Evolutionary conservation across 2,329 filamentous ascomycete genomes (phyloP).

Genomic region (Coniella vitis): DNA sequence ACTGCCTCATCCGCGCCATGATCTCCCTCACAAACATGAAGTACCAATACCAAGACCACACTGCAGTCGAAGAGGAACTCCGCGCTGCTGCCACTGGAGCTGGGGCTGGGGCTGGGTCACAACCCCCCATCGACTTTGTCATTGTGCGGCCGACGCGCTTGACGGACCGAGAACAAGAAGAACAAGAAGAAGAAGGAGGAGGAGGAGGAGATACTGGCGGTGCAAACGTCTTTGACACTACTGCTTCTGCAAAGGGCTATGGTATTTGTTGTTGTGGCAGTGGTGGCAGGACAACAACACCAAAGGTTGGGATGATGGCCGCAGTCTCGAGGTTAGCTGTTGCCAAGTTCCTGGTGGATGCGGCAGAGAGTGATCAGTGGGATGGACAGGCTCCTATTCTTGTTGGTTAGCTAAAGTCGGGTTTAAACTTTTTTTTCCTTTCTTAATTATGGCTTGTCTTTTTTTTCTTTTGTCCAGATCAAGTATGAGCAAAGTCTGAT

Average conservation of each 20-base stretch:
- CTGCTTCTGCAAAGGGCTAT: constrained; percentile 18
- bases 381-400: constrained; percentile 19
- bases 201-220: neutral
- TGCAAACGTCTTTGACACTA: constrained; percentile 14
- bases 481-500: too few species aligned
- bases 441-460: too few species aligned
- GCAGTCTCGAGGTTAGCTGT: constrained; percentile 25
- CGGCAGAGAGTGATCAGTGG: constrained; percentile 27
- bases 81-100: too few species aligned
- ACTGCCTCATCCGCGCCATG: constrained; percentile 34
- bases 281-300: too few species aligned
- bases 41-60: constrained; percentile 40
- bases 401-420: neutral
- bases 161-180: too few species aligned
- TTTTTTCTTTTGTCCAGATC: too few species aligned
- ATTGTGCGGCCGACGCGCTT: constrained; percentile 8
- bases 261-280: too few species aligned
- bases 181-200: neutral
- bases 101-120: too few species aligned
- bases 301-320: constrained; percentile 29
- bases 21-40: constrained; percentile 41
- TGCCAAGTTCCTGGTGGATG: constrained; percentile 32
- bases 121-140: neutral
- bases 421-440: too few species aligned
- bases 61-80: constrained; percentile 36